Percentiles rank a stretch among this genome's conserved stretches.
Evolutionary conservation across 441 rosid genomes (phyloP).

Genomic region (Pelargonium cotyledonis): DNA sequence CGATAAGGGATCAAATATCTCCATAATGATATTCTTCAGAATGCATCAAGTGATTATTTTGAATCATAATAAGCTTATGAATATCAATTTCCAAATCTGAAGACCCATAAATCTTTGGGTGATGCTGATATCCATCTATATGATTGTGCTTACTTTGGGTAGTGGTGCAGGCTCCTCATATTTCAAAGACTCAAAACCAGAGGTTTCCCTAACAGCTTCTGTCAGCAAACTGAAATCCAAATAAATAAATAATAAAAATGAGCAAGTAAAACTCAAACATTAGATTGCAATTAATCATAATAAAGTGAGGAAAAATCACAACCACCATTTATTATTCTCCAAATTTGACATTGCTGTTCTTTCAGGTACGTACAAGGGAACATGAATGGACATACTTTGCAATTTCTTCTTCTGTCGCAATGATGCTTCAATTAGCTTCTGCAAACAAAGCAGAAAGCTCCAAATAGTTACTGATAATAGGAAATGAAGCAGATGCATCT

Average conservation of each 20-base stretch:
- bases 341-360: slow-evolving; percentile 36
- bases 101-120: background rate
- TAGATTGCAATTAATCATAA: background rate
- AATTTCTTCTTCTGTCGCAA: slow-evolving; percentile 62
- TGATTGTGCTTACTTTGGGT: slow-evolving; percentile 49
- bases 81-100: background rate
- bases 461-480: too few relatives aligned
- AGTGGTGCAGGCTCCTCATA: slow-evolving; percentile 40
- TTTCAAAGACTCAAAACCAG: slow-evolving; percentile 26
- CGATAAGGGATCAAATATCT: background rate
- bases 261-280: background rate
- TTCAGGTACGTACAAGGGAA: slow-evolving; percentile 42
- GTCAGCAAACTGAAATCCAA: slow-evolving; percentile 35
- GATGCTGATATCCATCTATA: background rate
- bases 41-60: background rate
- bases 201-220: slow-evolving; percentile 35
- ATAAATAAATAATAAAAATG: background rate
- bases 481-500: too few relatives aligned
- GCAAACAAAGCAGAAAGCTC: slow-evolving; percentile 21
- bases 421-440: slow-evolving; percentile 72
- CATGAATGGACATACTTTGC: slow-evolving; percentile 55
- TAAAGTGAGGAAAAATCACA: background rate
- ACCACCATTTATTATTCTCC: slow-evolving; percentile 42
- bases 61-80: background rate
- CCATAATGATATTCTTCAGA: background rate